Evolutionary conservation across 208 protist genomes (phyloP), one percentile per base, ranked within the genome.

Genomic region (Crithidia brevicula): DNA sequence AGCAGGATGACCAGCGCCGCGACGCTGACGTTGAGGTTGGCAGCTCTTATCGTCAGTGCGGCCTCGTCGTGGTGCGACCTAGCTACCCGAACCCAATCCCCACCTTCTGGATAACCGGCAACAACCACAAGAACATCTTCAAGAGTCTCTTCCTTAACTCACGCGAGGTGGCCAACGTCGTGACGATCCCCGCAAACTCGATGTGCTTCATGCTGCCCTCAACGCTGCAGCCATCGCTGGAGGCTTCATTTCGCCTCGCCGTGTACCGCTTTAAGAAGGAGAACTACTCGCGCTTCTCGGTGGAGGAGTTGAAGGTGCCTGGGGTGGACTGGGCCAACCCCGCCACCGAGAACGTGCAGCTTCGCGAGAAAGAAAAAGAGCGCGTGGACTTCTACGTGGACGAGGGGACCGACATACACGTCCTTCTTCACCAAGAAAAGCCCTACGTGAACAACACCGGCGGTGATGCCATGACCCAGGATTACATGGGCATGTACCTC

Each of bases 401-500:
- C 73, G 54, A 75, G 40, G 77, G 62, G 9, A 85, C 81, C 1
- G 85, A 92, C 49, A 52, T 89, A 7, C 89, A 92, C 60, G 83
- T 95, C 53, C 74, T 95, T 2, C 20, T 89, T 38, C 79, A 77
- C 25, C 89, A 95, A 43, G 77, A 71, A n/a, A 89, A 91, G 56
- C 79, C 82, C 9, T 82, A 59, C 43, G 58, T 73, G 10, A 72
- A 59, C 27, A 72, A 79, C 27, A 73, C 59, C 9, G 79, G 76
- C 20, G 74, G 80, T 33, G 82, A 95, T 67, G 81, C 85, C 23
- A 95, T 91, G 86, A 81, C 81, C 15, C 79, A 92, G 51, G 79
- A 91, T 53, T 95, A 81, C 70, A 77, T 92, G 68, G 89, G 89
- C 46, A 83, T 91, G 77, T 95, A 95, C 79, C 77, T 95, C 38